Conservation (phyloP, 176 grass and related monocot species). For the Cocos nucifera region DNA sequence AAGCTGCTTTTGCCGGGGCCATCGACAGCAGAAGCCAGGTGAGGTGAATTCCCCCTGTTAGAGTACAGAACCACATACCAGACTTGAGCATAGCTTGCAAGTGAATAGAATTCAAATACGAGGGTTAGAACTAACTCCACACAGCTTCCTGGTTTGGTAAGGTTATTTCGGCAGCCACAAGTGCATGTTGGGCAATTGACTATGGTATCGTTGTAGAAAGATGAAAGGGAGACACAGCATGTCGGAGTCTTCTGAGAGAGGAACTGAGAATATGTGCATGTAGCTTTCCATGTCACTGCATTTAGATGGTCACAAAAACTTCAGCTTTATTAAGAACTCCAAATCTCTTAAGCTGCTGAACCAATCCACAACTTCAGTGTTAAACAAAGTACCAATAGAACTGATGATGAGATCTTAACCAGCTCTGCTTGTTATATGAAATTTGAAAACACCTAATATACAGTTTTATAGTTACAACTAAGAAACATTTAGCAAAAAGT, state of each 20-base stretch:
- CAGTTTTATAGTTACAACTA: neutral
- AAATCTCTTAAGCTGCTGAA: too few species aligned
- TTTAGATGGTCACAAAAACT: constrained; percentile 15
- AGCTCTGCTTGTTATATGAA: too few species aligned
- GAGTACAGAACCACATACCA: constrained; percentile 16
- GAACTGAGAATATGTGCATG: constrained; percentile 98
- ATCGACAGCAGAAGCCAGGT: constrained; percentile 54
- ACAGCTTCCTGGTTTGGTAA: constrained; percentile 63
- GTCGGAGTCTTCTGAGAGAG: constrained; percentile 88
- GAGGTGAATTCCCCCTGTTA: constrained; percentile 65
- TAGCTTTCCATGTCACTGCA: constrained; percentile 98
- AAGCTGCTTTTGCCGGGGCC: constrained; percentile 55
- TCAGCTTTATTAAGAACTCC: neutral
- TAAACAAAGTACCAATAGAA: too few species aligned
- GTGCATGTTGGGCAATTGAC: constrained; percentile 95
- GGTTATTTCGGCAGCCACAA: constrained; percentile 80
- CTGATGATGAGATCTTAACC: too few species aligned
- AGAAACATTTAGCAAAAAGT: neutral
- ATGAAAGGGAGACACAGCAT: constrained; percentile 96
- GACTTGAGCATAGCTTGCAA: neutral
- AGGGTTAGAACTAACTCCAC: constrained; percentile 60
- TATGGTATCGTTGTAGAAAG: constrained; percentile 96
- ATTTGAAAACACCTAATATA: neutral
- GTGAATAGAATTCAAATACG: constrained; percentile 11
- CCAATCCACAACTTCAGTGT: too few species aligned